These are phyloP conservation scores for Geotrichum aggregatum DNA, from an alignment of 1,139 yeast genomes.

Conservation along the genomic window DNA sequence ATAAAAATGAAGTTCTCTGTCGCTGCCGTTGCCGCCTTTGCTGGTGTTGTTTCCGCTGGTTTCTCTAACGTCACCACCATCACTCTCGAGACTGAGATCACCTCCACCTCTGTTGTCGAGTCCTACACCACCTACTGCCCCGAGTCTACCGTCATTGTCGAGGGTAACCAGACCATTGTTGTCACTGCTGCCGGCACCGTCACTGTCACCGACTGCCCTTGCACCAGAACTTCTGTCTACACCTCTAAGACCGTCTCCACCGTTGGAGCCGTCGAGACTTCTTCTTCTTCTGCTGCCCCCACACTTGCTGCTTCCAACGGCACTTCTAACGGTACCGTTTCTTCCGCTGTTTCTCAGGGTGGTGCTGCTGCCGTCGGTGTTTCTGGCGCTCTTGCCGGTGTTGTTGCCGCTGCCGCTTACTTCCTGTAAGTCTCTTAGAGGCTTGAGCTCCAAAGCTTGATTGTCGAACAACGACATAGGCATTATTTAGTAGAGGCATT, in stretches of 20 bases:
- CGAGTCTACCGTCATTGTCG: constrained; percentile 40
- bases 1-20: constrained; percentile 37
- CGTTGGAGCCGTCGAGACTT: constrained; percentile 31
- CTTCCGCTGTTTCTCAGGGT: constrained; percentile 39
- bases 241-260: constrained; percentile 44
- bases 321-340: constrained; percentile 33
- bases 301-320: constrained; percentile 9
- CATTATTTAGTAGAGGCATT: no score
- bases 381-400: constrained; percentile 23
- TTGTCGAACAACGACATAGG: no score
- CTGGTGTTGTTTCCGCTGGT: constrained; percentile 27
- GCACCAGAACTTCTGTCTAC: constrained; percentile 53
- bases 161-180: constrained; percentile 40
- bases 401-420: no score
- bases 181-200: constrained; percentile 44
- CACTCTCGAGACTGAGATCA: constrained; percentile 22
- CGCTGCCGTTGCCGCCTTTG: constrained; percentile 23
- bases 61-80: constrained; percentile 32
- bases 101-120: constrained; percentile 37
- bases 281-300: constrained; percentile 14
- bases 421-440: no score
- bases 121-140: constrained; percentile 45
- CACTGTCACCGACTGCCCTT: constrained; percentile 46
- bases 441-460: no score
- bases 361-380: constrained; percentile 41